Base-by-base conservation (phyloP, 768 basidiomycete genomes). In the Ramaria sp. region DNA sequence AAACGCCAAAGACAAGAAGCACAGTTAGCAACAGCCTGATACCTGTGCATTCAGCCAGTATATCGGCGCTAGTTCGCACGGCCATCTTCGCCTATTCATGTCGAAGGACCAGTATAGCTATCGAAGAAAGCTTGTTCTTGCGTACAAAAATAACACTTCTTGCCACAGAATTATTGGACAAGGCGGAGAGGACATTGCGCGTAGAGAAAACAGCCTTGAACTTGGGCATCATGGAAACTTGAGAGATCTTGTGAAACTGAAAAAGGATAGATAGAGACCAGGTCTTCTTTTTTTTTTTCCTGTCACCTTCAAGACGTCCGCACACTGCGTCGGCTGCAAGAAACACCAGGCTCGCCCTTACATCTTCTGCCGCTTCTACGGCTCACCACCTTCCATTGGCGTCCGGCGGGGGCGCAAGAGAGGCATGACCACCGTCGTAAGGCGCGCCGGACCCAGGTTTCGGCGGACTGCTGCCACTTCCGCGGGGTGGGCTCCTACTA, bases 401-500 rank as follows among this genome's bases (percentile, higher is more conserved):
- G 31, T 53, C 42, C 34, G 43, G 51, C 27, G 50, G 37, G 30
- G 49, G 41, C 27, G 34, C 30, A 48, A 22, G 54, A 30, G 20
- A 20, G 30, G 34, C 27, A 34, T 30, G 33, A 20, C 30, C 51
- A 49, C 37, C 39, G 27, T 54, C 50, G 41, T 58, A 52, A 20
- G 24, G 53, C 11, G 19, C 52, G n/a, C 51, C 49, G 22, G 54
- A 49, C 4, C 33, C 45, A 19, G 33, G 54, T 43, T 56, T 56
- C 33, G 54, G 54, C 61, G 78, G 78, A 67, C 77, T 79, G 67
- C 83, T 80, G 13, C 61, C 61, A 27, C 61, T 51, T 53, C 85
- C 87, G 63, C 86, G 75, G 53, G 86, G 87, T 22, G 88, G 89
- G 71, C 85, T 88, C 66, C 85, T 78, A 54, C 85, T 87, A 62